These are phyloP conservation scores for Acacia concinna DNA, from an alignment of 331 rosid species.

Conservation along the genomic window DNA sequence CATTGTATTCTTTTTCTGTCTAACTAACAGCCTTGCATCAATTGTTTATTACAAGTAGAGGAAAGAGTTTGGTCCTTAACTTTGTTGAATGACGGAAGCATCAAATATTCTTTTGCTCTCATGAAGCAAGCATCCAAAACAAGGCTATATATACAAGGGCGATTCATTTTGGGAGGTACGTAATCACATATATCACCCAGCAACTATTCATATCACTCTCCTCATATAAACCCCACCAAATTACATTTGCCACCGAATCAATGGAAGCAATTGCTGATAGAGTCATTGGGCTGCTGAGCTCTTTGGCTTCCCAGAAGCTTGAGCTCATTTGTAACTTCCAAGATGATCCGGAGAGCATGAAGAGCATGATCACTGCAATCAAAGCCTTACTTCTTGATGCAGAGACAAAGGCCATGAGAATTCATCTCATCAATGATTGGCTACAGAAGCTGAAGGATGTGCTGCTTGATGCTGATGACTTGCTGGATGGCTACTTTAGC, in stretches of 20 bases:
- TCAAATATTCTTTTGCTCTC: neutral
- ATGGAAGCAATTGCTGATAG: neutral
- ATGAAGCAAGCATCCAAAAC: neutral
- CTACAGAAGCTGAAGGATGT: conserved; percentile 1
- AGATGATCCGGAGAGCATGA: neutral
- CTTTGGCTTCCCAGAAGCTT: neutral
- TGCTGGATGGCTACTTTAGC: conserved; percentile 19
- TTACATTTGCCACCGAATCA: neutral
- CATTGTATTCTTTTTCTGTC: neutral
- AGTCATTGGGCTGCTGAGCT: neutral
- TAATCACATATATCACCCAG: neutral
- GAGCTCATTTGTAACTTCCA: neutral
- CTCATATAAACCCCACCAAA: neutral
- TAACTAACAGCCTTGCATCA: neutral
- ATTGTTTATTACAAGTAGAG: neutral
- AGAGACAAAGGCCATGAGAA: neutral
- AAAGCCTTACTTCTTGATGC: neutral
- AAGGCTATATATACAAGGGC: neutral
- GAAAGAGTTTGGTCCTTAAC: neutral
- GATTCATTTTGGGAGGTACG: neutral
- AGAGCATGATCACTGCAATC: neutral
- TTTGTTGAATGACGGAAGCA: neutral
- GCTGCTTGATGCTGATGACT: conserved; percentile 14
- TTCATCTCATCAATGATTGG: neutral
- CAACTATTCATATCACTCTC: neutral